Conservation (phyloP, 2,329 filamentous ascomycete genomes). For the Cadophora gregata region DNA sequence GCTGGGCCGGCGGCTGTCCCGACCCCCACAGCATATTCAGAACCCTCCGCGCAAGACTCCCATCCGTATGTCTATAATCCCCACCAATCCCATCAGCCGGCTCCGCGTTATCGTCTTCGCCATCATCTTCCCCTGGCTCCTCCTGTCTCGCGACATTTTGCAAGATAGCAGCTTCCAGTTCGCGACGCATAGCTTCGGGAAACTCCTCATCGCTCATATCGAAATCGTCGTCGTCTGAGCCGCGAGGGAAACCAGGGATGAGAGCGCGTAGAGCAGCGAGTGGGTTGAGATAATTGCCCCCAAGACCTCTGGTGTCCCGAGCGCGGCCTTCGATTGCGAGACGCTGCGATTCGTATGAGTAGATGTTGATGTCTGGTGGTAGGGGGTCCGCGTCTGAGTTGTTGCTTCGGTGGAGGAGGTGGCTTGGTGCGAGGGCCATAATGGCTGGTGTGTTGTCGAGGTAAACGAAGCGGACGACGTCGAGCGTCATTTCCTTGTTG, state of each 20-base stretch:
- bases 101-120: conserved; percentile 25
- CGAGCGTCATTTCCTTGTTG: conserved; percentile 40
- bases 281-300: conserved; percentile 33
- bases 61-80: conserved; percentile 17
- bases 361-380: conserved; percentile 43
- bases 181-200: conserved; percentile 1
- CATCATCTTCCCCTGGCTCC: conserved; percentile 14
- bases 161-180: conserved; percentile 5
- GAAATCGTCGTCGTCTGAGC: conserved; percentile 19
- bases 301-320: conserved; percentile 17
- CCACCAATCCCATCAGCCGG: conserved; percentile 16
- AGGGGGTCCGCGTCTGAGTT: conserved; percentile 46
- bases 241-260: conserved; percentile 5
- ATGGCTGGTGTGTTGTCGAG: conserved; percentile 43
- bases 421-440: conserved; percentile 42
- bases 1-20: not conserved
- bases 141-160: conserved; percentile 7
- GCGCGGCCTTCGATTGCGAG: conserved; percentile 20
- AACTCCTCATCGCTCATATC: conserved; percentile 14
- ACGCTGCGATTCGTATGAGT: conserved; percentile 39
- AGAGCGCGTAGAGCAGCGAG: conserved; percentile 37
- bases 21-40: conserved; percentile 36
- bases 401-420: conserved; percentile 41
- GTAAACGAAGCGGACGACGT: conserved; percentile 44
- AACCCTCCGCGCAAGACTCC: conserved; percentile 30